Evolutionary conservation across 805 yeast genomes (phyloP).

Genomic region (Saturnispora galanensis): DNA sequence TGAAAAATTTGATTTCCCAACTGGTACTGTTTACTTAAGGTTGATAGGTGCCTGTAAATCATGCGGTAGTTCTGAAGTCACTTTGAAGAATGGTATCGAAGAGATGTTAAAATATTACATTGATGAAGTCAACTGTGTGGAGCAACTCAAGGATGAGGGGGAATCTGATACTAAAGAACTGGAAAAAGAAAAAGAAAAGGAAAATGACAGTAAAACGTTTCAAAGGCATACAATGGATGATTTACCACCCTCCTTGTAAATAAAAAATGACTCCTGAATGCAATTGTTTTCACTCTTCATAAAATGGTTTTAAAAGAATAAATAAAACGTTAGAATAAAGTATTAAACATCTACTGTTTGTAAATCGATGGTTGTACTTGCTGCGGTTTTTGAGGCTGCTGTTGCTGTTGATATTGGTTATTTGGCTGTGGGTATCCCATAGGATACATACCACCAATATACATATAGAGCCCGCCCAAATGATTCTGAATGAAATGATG

Average conservation of each 20-base stretch:
- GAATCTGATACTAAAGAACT: conserved; percentile 24
- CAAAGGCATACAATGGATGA: conserved; percentile 18
- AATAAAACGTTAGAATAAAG: too few relatives aligned
- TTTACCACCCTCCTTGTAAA: conserved; percentile 27
- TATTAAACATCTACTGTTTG: too few relatives aligned
- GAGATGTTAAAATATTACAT: conserved; percentile 96
- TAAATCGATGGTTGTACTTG: conserved; percentile 6
- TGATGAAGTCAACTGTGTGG: conserved; percentile 86
- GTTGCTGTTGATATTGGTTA: conserved; percentile 3
- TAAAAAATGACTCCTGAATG: neutral
- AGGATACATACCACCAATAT: conserved; percentile 15
- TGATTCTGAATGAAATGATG: conserved; percentile 30
- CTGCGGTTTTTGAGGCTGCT: neutral
- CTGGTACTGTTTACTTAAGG: conserved; percentile 81
- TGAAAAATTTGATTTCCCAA: conserved; percentile 72
- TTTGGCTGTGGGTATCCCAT: conserved; percentile 3
- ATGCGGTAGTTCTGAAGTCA: conserved; percentile 84
- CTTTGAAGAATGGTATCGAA: conserved; percentile 91
- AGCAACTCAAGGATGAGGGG: conserved; percentile 79
- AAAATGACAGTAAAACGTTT: neutral
- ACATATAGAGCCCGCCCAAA: conserved; percentile 21
- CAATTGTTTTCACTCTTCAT: too few relatives aligned
- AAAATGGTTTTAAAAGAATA: too few relatives aligned
- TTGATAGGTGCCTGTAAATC: conserved; percentile 94
- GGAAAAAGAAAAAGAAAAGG: too few relatives aligned